These are phyloP conservation scores for Aspergillus olivimuriae DNA, from an alignment of 495 filamentous ascomycete species.

Conservation along the genomic window DNA sequence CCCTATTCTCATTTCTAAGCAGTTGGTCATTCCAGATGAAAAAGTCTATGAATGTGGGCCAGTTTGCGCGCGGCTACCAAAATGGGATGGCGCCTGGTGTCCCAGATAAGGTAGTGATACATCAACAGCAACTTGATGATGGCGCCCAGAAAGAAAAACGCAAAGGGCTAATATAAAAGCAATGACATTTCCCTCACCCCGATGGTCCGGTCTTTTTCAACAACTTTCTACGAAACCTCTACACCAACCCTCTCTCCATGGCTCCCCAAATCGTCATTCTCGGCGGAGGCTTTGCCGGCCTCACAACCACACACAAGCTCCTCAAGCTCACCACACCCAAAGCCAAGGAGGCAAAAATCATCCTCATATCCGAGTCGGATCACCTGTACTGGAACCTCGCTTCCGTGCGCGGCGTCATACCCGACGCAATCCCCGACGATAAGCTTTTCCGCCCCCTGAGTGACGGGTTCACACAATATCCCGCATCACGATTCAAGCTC, in stretches of 20 bases:
- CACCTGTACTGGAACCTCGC: constrained; percentile 1
- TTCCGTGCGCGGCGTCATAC: not conserved
- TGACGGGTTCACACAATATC: not conserved
- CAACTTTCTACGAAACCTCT: too few species aligned
- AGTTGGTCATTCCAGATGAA: not conserved
- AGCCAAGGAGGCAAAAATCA: not conserved
- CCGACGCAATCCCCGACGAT: not conserved
- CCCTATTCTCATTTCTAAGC: not conserved
- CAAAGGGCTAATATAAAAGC: not conserved
- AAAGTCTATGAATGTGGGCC: not conserved
- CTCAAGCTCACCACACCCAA: not conserved
- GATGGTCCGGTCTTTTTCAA: too few species aligned
- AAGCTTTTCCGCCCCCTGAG: not conserved
- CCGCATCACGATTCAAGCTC: not conserved
- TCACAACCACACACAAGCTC: not conserved
- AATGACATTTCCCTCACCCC: not conserved
- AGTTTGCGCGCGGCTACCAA: not conserved
- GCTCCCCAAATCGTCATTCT: not conserved
- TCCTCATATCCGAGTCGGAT: not conserved
- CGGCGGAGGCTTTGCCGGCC: not conserved
- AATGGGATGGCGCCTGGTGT: not conserved
- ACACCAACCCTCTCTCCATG: too few species aligned
- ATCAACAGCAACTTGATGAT: too few species aligned
- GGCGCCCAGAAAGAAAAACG: not conserved
- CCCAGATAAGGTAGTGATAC: not conserved